phyloP scores from a whole-genome alignment of 257 asterid species.

The Penstemon newberryi region DNA sequence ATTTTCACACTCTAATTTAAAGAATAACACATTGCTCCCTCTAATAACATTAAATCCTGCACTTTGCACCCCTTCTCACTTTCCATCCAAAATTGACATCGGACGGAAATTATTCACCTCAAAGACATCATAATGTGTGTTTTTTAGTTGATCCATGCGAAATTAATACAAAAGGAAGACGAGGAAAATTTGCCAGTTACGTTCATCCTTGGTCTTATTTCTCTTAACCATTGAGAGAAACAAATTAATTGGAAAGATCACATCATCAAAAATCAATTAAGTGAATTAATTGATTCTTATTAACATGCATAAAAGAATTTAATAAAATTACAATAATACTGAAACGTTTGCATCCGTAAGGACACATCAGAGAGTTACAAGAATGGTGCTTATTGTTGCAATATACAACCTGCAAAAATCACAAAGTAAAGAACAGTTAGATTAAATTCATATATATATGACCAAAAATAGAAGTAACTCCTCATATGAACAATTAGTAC shows the following conservation, averaged over 20 bases:
- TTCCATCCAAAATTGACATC: no score
- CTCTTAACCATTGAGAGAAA: not conserved
- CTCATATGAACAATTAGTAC: not conserved
- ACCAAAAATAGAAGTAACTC: not conserved
- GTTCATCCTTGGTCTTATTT: no score
- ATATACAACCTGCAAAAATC: constrained; percentile 33
- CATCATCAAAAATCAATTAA: no score
- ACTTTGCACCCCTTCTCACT: no score
- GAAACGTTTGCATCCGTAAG: not conserved
- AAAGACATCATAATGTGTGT: not conserved
- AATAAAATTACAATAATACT: not conserved
- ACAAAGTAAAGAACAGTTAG: not conserved
- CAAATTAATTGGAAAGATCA: not conserved
- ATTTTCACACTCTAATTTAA: no score
- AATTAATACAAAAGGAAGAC: no score
- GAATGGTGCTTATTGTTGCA: constrained; percentile 29
- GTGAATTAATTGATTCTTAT: not conserved
- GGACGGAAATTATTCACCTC: no score
- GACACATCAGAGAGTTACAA: constrained; percentile 29
- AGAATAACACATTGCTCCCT: no score
- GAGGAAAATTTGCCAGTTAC: no score
- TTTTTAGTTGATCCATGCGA: not conserved
- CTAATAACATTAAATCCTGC: no score
- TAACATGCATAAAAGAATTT: not conserved
- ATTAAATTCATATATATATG: not conserved